These are phyloP conservation scores for Xylaria sp. DNA, from an alignment of 2,329 filamentous ascomycete genomes.

Conservation along the genomic window DNA sequence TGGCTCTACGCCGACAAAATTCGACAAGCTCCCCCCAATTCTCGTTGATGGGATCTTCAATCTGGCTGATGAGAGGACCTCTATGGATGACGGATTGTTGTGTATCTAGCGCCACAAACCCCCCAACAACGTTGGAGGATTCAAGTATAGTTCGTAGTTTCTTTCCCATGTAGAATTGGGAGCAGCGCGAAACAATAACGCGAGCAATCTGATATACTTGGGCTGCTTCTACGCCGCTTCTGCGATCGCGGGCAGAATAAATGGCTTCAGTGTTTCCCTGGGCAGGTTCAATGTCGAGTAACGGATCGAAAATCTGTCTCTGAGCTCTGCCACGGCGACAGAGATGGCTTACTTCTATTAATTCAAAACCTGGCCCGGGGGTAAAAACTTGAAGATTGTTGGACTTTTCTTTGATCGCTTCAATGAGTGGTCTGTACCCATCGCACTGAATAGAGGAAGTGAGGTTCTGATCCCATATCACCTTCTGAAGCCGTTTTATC, in stretches of 20 bases:
- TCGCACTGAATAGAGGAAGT: constrained; percentile 55
- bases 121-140: constrained; percentile 47
- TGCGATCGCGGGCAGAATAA: constrained; percentile 42
- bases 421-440: constrained; percentile 45
- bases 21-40: constrained; percentile 46
- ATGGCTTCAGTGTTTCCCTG: background rate
- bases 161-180: constrained; percentile 19
- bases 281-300: constrained; percentile 14
- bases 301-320: constrained; percentile 37
- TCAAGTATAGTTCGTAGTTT: constrained; percentile 36
- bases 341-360: constrained; percentile 30
- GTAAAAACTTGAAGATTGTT: constrained; percentile 38
- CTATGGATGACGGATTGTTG: background rate
- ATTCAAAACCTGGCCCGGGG: background rate
- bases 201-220: constrained; percentile 37
- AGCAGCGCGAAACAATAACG: constrained; percentile 33
- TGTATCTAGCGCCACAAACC: constrained; percentile 38
- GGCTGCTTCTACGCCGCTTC: constrained; percentile 5
- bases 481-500: constrained; percentile 49
- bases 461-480: constrained; percentile 49
- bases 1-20: constrained; percentile 39
- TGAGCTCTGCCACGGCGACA: constrained; percentile 36
- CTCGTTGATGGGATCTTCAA: constrained; percentile 44
- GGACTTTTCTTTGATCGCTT: constrained; percentile 47
- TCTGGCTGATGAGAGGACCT: constrained; percentile 42